Evolutionary conservation across 139 green algal genomes (phyloP), one percentile per base, ranked within the genome.

Genomic region (Yamagishiella unicocca): DNA sequence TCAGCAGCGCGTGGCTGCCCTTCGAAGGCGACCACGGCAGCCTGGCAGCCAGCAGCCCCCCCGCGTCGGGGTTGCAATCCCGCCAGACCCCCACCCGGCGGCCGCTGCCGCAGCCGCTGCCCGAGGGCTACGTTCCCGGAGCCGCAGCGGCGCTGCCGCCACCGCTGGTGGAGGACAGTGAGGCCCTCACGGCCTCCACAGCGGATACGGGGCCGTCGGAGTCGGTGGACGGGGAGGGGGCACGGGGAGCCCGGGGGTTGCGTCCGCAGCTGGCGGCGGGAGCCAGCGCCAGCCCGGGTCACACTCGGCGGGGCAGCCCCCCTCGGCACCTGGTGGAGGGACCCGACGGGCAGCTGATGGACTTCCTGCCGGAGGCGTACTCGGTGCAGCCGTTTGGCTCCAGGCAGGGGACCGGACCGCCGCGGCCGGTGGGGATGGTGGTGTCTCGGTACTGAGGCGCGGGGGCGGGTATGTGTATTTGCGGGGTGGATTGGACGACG

Each of bases 401-500:
- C 80, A 25, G 80, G 62, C 80, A 86, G 80, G 64, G 38, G n/a
- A 9, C 2, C 3, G 37, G 40, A 24, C 54, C 62, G 61, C 61
- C 43, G 29, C n/a, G 64, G 80, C 80, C 80, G 43, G 80, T 86
- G 64, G 80, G 80, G n/a, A 86, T 86, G 19, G 80, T 86, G 5
- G 64, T 77, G 43, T 86, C 80, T 7, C 19, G 80, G 3, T 86
- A 78, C 45, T 86, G 21, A 73, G n/a, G 8, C 6, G 40, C n/a
- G n/a, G n/a, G n/a, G n/a, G n/a, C n/a, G n/a, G n/a, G n/a, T n/a
- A n/a, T n/a, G n/a, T n/a, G n/a, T n/a, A n/a, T n/a, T n/a, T n/a
- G n/a, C n/a, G n/a, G n/a, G n/a, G n/a, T n/a, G n/a, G n/a, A n/a
- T n/a, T n/a, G n/a, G n/a, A n/a, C n/a, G n/a, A n/a, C n/a, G n/a